phyloP scores from a whole-genome alignment of 1,284 basidiomycete genomes.

The Uromyces viciae-fabae region DNA sequence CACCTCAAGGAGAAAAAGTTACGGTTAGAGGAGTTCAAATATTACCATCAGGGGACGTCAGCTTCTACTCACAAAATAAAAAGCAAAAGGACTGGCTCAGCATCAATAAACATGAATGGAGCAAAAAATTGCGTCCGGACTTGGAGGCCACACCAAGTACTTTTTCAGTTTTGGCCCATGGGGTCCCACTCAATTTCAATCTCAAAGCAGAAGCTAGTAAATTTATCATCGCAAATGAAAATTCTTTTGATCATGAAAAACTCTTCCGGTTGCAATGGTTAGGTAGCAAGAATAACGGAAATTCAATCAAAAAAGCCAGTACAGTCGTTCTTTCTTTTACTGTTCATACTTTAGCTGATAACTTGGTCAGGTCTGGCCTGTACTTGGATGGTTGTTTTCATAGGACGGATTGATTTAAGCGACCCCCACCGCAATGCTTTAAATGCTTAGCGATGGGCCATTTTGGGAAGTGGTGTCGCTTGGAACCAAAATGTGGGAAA shows the following conservation, averaged over 20 bases:
- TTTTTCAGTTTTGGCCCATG: not conserved
- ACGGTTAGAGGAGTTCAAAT: not conserved
- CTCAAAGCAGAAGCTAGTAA: not conserved
- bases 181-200: not conserved
- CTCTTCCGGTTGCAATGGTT: not conserved
- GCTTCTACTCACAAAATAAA: not conserved
- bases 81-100: not conserved
- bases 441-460: constrained; percentile 10
- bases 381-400: not conserved
- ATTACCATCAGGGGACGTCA: not conserved
- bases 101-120: not conserved
- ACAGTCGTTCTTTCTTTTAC: not conserved
- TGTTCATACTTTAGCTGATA: not conserved
- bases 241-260: not conserved
- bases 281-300: not conserved
- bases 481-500: not conserved
- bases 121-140: not conserved
- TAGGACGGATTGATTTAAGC: not conserved
- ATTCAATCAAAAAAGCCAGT: not conserved
- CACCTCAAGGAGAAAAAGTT: not conserved
- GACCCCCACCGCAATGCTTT: not conserved
- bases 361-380: not conserved
- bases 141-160: not conserved
- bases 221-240: not conserved
- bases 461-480: not conserved